Conservation (phyloP, 192 early-diverging fungal genomes). For the Helicostylum pulchrum region DNA sequence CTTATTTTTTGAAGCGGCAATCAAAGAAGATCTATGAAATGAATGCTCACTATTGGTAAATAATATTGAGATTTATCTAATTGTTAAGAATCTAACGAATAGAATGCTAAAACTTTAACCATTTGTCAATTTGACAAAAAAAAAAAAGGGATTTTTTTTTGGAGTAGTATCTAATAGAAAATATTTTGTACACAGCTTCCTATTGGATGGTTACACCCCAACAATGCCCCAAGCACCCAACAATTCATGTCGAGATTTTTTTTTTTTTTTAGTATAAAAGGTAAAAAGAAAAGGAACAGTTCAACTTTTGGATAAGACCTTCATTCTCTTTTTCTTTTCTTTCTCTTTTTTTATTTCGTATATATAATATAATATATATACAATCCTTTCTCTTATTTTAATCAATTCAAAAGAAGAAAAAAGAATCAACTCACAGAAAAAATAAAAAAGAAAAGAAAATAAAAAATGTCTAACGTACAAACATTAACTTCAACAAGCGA, state of each 20-base stretch:
- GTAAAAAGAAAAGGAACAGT: not conserved
- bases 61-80: too few relatives aligned
- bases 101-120: too few relatives aligned
- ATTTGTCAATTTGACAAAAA: too few relatives aligned
- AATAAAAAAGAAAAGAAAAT: not conserved
- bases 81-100: too few relatives aligned
- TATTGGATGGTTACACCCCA: constrained; percentile 27
- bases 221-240: constrained; percentile 25
- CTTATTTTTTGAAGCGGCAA: too few relatives aligned
- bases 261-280: not conserved
- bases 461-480: constrained; percentile 12
- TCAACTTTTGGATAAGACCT: not conserved
- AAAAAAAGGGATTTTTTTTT: too few relatives aligned
- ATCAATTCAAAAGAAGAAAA: not conserved
- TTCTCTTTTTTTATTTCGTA: constrained; percentile 10
- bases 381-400: not conserved
- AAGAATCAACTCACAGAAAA: not conserved
- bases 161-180: too few relatives aligned
- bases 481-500: constrained; percentile 4
- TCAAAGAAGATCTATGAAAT: not conserved
- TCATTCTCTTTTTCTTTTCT: constrained; percentile 15
- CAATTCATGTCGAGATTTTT: constrained; percentile 3
- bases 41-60: constrained; percentile 1
- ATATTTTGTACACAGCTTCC: not conserved
- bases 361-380: not conserved